phyloP scores from a whole-genome alignment of 2,329 filamentous ascomycete genomes.

The Apiospora malaysiana region DNA sequence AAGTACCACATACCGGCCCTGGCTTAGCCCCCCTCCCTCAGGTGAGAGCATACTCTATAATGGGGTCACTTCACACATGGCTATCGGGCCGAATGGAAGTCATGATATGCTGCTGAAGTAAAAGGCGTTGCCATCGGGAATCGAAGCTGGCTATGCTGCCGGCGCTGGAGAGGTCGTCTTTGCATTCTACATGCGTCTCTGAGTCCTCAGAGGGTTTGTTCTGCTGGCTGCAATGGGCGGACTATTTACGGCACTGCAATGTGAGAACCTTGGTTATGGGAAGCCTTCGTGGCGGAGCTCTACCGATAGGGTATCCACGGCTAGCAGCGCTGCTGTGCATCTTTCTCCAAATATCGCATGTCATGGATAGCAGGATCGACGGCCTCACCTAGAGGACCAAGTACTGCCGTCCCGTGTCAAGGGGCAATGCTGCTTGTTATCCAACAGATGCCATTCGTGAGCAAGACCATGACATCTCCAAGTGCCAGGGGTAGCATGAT shows the following conservation, averaged over 20 bases:
- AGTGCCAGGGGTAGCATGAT: neutral
- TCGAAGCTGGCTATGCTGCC: slow-evolving; percentile 11
- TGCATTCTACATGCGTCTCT: neutral
- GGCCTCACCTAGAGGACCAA: neutral
- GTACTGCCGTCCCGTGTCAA: neutral
- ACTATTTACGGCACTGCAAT: neutral
- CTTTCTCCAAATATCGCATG: neutral
- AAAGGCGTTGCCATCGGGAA: neutral
- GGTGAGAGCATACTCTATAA: neutral
- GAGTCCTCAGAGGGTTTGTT: neutral
- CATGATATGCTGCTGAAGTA: too few species aligned
- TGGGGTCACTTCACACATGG: too few species aligned
- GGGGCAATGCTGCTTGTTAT: neutral
- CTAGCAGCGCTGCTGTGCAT: neutral
- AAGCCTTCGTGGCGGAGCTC: slow-evolving; percentile 2
- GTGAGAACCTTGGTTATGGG: neutral
- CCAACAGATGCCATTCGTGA: neutral
- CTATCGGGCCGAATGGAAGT: too few species aligned
- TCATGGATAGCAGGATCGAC: neutral
- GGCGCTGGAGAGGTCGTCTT: neutral
- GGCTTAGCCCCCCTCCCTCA: slow-evolving; percentile 10
- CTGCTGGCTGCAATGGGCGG: neutral
- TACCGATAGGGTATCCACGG: neutral
- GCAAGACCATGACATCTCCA: neutral
- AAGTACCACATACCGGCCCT: neutral